Percentiles rank a stretch among this genome's conserved stretches.
These are phyloP conservation scores for Schizosaccharomyces cryophilus DNA, from an alignment of 805 yeast species.

Conservation along the genomic window DNA sequence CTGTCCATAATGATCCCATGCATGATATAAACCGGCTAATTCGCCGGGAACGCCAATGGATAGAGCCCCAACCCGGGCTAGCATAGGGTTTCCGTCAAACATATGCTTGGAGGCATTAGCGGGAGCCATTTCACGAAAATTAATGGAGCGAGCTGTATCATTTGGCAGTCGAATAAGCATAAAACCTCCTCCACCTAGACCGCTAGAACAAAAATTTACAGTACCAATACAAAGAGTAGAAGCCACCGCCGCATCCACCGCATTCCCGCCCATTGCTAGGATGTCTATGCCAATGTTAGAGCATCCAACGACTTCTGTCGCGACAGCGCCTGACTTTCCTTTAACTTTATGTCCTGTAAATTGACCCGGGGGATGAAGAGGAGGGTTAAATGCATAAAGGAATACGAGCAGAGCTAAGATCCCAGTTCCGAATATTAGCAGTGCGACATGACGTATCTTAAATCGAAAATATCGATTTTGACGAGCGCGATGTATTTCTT, in stretches of 20 bases:
- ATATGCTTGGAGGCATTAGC: conserved; percentile 32
- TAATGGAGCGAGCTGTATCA: conserved; percentile 35
- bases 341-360: background rate
- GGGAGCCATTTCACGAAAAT: conserved; percentile 83
- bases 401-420: background rate
- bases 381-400: background rate
- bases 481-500: background rate
- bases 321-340: conserved; percentile 28
- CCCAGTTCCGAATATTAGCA: background rate
- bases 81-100: conserved; percentile 25
- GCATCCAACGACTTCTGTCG: conserved; percentile 39
- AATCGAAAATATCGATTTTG: background rate
- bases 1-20: conserved; percentile 35
- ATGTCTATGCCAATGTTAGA: conserved; percentile 37
- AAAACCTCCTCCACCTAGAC: conserved; percentile 84
- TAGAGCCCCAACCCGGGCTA: conserved; percentile 53
- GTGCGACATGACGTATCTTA: background rate
- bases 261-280: conserved; percentile 40
- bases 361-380: background rate
- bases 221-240: conserved; percentile 74
- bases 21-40: conserved; percentile 45
- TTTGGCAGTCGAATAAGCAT: conserved; percentile 24
- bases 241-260: conserved; percentile 84
- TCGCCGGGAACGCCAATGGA: conserved; percentile 86
- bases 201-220: conserved; percentile 58